Base-by-base conservation (phyloP, 305 asterid genomes). In the Euphrasia arctica region DNA sequence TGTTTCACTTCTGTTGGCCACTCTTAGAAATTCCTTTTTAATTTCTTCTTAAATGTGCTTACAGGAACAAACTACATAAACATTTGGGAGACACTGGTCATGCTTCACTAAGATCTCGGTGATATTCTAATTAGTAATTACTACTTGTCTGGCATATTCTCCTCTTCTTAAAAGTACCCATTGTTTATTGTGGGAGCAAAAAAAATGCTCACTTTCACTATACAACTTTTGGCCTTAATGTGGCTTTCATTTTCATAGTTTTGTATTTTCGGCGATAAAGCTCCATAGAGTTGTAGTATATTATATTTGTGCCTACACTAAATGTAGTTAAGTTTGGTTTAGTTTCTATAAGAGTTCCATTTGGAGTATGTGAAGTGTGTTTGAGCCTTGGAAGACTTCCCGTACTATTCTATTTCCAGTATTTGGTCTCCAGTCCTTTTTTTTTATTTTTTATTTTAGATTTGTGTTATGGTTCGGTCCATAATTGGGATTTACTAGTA, bases 51-150 rank as follows among this genome's bases (percentile, higher is more conserved):
- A 39, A 39, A 39, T 39, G 43, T 39, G 8, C 2, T 39, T 65
- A 60, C 90, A 92, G 96, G 95, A 90, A 71, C 75, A 85, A 76
- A 69, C 78, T 92, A 69, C 90, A 85, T 68, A 80, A 79, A 79
- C 98, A 92, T 82, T 72, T 92, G 75, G 91, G 84, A 42, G 96
- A 86, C 14, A 83, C 96, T 5, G 96, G 92, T 32, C 98, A 90
- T 49, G 95, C 98, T 14, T 47, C 79, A 25, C 60, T 82, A 58
- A 91, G 64, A 78, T 80, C 77, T 10, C 76, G 79, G 74, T 80
- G 84, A 86, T 51, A 45, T 11, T 75, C 56, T 51, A 48, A 28
- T 70, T 45, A 60, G 71, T 69, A 2, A 31, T 58, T 5, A 5
- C 27, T 25, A 25, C 27, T 25, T 25, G 27, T 1, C 58, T 77